Evolutionary conservation across 345 rosid species (phyloP).

Genomic region (Limnanthes douglasii): DNA sequence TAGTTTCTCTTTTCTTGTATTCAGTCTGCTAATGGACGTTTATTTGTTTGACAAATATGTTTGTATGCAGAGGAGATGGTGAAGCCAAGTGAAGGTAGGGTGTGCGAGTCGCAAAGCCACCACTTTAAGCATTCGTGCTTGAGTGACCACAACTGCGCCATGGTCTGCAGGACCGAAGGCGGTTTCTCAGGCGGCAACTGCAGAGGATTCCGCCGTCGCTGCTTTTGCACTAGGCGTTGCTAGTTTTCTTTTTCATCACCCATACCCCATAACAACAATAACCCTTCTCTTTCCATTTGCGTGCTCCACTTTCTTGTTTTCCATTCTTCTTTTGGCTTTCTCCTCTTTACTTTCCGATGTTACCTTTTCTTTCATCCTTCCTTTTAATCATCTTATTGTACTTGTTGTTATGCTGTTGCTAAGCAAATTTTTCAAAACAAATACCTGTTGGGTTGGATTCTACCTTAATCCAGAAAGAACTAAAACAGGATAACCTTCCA

Average conservation of each 20-base stretch:
- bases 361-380: background rate
- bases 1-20: no score
- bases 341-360: no score
- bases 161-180: constrained; percentile 16
- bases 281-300: no score
- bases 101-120: constrained; percentile 24
- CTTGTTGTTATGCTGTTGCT: background rate
- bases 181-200: constrained; percentile 24
- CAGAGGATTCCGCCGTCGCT: constrained; percentile 16
- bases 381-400: background rate
- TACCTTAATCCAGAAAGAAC: no score
- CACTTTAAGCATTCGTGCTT: constrained; percentile 13
- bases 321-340: no score
- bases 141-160: constrained; percentile 19
- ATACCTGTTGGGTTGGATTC: no score
- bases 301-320: no score
- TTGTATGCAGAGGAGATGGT: background rate
- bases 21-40: no score
- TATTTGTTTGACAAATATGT: no score
- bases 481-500: no score
- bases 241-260: background rate
- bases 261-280: no score
- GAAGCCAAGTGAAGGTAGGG: constrained; percentile 17
- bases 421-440: no score
- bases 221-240: constrained; percentile 20